phyloP scores from a whole-genome alignment of 768 basidiomycete species.

The Amyloporia xantha region DNA sequence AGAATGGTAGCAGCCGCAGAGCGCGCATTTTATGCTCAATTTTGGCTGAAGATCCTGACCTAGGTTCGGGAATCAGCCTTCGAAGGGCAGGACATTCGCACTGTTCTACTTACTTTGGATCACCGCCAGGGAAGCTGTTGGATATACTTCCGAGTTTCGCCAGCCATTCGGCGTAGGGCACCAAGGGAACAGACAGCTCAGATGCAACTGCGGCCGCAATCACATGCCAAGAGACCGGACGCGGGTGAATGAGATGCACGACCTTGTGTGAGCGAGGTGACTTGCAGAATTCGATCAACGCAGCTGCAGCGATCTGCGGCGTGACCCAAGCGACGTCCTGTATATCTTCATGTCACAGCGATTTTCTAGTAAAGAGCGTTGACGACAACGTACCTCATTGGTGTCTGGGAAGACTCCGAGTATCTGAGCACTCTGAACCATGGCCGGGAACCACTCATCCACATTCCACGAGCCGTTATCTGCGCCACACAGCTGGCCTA shows the following conservation, averaged over 20 bases:
- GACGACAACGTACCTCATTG: neutral
- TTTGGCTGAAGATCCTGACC: neutral
- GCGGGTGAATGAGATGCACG: conserved; percentile 5
- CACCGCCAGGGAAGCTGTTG: neutral
- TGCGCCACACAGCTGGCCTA: conserved; percentile 32
- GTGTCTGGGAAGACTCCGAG: conserved; percentile 4
- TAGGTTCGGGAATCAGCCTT: neutral
- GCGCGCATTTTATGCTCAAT: neutral
- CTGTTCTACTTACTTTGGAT: neutral
- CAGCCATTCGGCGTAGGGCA: neutral
- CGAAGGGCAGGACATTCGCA: neutral
- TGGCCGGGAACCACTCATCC: conserved; percentile 31
- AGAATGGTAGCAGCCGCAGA: neutral
- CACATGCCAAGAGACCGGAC: neutral
- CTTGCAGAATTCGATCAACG: neutral
- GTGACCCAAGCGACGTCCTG: neutral
- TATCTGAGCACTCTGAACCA: conserved; percentile 21
- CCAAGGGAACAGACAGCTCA: neutral
- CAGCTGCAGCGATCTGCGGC: neutral
- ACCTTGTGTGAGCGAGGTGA: conserved; percentile 2
- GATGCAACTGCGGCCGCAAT: neutral
- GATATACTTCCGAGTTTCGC: neutral
- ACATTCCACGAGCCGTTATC: conserved; percentile 28
- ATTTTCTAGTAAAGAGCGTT: neutral
- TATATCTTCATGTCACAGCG: neutral